phyloP scores from a whole-genome alignment of 2,329 filamentous ascomycete genomes.

The Diaporthe vexans region DNA sequence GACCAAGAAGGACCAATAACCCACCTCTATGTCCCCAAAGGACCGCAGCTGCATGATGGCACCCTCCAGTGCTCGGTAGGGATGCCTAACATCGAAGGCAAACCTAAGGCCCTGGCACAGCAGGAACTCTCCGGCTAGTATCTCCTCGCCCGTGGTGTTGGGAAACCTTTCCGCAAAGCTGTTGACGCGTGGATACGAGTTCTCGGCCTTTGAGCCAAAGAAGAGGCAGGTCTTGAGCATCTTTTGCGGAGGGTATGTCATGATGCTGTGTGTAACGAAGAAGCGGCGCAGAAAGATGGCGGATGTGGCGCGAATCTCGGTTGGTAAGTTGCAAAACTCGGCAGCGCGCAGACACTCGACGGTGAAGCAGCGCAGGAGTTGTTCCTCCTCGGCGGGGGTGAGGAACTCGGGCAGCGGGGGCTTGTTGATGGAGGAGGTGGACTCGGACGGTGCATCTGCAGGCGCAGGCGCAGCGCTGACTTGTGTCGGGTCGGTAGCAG shows the following conservation, averaged over 20 bases:
- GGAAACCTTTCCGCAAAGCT: constrained; percentile 78
- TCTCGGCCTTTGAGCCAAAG: constrained; percentile 94
- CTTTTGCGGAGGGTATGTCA: constrained; percentile 94
- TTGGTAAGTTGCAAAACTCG: constrained; percentile 65
- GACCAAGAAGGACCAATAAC: constrained; percentile 31
- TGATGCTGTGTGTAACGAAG: constrained; percentile 94
- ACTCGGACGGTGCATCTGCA: constrained; percentile 38
- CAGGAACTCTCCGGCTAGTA: constrained; percentile 92
- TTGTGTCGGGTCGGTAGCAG: constrained; percentile 37
- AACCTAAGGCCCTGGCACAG: constrained; percentile 94
- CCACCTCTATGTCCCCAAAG: constrained; percentile 71
- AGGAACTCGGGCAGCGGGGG: constrained; percentile 79
- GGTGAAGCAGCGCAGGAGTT: constrained; percentile 84
- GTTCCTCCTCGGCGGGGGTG: constrained; percentile 85
- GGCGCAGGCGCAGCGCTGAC: constrained; percentile 28
- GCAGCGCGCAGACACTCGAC: constrained; percentile 70
- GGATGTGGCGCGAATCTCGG: constrained; percentile 77
- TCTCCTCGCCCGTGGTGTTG: constrained; percentile 81
- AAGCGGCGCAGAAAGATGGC: constrained; percentile 94
- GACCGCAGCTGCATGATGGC: constrained; percentile 85
- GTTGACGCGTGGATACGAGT: constrained; percentile 76
- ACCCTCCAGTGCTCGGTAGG: constrained; percentile 88
- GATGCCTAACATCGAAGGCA: constrained; percentile 93
- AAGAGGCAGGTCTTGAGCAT: constrained; percentile 93
- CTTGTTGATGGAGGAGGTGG: constrained; percentile 47